Evolutionary conservation across 2,329 filamentous ascomycete species (phyloP).

Genomic region (Phyllosticta paracitricarpa): DNA sequence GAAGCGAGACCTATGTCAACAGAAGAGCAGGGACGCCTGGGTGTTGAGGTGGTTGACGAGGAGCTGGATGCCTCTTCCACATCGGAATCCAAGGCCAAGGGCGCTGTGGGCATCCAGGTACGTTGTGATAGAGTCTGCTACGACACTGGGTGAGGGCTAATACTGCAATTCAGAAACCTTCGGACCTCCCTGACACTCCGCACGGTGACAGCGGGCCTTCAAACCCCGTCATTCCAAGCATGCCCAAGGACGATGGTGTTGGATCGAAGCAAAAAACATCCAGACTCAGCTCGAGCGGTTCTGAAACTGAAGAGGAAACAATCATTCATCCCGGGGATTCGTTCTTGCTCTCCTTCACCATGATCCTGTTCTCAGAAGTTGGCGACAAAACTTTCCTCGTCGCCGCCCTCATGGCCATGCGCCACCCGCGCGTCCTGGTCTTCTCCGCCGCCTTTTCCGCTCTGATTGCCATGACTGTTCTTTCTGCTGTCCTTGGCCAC

Average conservation of each 20-base stretch:
- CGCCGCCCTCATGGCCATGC: conserved; percentile 97
- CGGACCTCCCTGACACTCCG: conserved; percentile 67
- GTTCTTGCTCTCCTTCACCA: conserved; percentile 82
- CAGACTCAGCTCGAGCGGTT: neutral
- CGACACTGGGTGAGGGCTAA: neutral
- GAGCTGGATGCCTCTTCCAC: conserved; percentile 22
- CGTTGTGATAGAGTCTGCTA: conserved; percentile 11
- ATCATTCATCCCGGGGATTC: conserved; percentile 78
- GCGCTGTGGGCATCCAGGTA: conserved; percentile 45
- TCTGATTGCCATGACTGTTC: conserved; percentile 84
- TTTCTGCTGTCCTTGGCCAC: conserved; percentile 87
- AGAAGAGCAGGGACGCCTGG: conserved; percentile 64
- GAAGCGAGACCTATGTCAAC: conserved; percentile 74
- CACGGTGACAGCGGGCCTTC: conserved; percentile 51
- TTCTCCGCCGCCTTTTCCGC: conserved; percentile 93
- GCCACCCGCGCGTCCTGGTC: conserved; percentile 84
- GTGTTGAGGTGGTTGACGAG: conserved; percentile 27
- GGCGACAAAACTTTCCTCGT: conserved; percentile 98
- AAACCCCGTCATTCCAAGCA: conserved; percentile 54
- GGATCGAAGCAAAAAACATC: conserved; percentile 35
- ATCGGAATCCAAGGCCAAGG: conserved; percentile 29
- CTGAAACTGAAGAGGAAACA: conserved; percentile 36
- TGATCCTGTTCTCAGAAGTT: conserved; percentile 95
- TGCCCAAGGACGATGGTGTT: conserved; percentile 43
- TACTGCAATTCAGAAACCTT: conserved; percentile 55